Percentiles rank a stretch among this genome's conserved stretches.
phyloP scores from a whole-genome alignment of 352 stramenopile species.

The Phytopythium litorale region DNA sequence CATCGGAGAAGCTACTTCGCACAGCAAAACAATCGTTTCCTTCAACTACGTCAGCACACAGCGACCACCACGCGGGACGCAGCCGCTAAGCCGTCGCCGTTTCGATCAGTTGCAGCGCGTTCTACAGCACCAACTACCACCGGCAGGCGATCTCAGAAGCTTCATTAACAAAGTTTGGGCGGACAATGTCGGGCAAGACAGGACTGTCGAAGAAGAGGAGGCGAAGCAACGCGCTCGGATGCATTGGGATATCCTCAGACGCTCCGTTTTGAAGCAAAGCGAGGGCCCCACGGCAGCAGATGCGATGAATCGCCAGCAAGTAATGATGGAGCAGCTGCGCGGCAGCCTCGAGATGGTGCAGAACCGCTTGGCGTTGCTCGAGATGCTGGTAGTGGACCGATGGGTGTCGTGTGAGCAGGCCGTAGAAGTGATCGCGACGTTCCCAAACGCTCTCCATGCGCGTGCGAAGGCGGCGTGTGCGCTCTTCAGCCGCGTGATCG shows the following conservation, averaged over 20 bases:
- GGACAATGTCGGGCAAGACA: not conserved
- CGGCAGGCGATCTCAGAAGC: not conserved
- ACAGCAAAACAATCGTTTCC: slow-evolving; percentile 15
- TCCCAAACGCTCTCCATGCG: slow-evolving; percentile 46
- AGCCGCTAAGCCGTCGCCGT: slow-evolving; percentile 35
- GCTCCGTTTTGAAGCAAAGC: slow-evolving; percentile 13
- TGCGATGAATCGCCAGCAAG: slow-evolving; percentile 17
- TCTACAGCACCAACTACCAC: slow-evolving; percentile 7
- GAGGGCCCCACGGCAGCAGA: not conserved
- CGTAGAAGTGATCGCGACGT: slow-evolving; percentile 24
- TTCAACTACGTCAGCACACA: slow-evolving; percentile 87
- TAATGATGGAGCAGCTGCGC: slow-evolving; percentile 17
- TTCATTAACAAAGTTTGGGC: slow-evolving; percentile 1
- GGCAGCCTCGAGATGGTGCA: slow-evolving; percentile 19
- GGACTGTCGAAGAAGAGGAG: not conserved
- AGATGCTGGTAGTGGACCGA: slow-evolving; percentile 44
- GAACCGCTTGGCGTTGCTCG: slow-evolving; percentile 31
- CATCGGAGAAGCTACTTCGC: not conserved
- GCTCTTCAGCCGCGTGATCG: slow-evolving; percentile 61
- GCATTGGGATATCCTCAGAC: slow-evolving; percentile 36
- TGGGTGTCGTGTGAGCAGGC: slow-evolving; percentile 56
- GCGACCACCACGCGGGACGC: slow-evolving; percentile 52
- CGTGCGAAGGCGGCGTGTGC: slow-evolving; percentile 50
- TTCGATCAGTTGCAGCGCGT: slow-evolving; percentile 59
- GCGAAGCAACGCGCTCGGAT: slow-evolving; percentile 17